These are phyloP conservation scores for Heliamphora exappendiculata DNA, from an alignment of 148 eudicot species.

Conservation along the genomic window DNA sequence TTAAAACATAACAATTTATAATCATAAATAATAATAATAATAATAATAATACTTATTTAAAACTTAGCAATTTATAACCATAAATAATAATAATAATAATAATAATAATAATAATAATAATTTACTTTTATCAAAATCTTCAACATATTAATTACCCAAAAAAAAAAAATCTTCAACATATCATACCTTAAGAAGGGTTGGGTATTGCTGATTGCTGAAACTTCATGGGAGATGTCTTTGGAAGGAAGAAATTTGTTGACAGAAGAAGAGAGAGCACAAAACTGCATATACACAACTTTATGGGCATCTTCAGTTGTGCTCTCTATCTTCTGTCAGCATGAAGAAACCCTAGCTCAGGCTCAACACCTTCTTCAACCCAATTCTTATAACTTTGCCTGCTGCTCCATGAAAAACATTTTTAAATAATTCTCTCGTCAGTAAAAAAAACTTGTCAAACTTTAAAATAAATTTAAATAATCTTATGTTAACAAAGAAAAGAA, in stretches of 20 bases:
- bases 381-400: neutral
- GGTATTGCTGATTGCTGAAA: neutral
- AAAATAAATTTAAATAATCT: neutral
- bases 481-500: no score
- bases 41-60: no score
- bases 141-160: no score
- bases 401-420: no score
- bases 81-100: no score
- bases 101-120: no score
- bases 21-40: no score
- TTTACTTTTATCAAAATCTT: no score
- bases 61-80: no score
- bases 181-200: no score
- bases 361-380: neutral
- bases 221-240: neutral
- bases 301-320: slow-evolving; percentile 14
- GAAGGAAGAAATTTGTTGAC: neutral
- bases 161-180: no score
- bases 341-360: neutral
- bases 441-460: neutral
- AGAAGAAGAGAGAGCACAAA: slow-evolving; percentile 14
- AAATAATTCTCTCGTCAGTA: neutral
- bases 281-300: slow-evolving; percentile 1
- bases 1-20: no score
- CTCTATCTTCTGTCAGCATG: slow-evolving; percentile 14